These are phyloP conservation scores for Cyclocybe cylindracea DNA, from an alignment of 768 basidiomycete species.

Conservation along the genomic window DNA sequence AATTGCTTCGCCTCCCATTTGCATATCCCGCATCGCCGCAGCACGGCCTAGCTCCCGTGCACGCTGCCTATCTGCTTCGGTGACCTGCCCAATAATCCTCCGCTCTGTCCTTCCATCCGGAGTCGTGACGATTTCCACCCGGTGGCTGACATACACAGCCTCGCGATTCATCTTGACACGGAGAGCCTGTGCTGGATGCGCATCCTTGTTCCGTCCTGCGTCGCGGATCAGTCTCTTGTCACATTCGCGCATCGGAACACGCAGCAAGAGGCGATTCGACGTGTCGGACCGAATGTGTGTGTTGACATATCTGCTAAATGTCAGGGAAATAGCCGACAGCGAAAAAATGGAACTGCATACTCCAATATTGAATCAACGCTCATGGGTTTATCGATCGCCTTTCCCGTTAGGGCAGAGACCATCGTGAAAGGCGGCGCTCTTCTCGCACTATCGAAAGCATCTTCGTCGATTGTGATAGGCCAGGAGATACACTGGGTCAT, in stretches of 20 bases:
- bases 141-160: constrained; percentile 16
- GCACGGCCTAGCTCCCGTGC: background rate
- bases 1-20: constrained; percentile 5
- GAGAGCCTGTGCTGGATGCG: constrained; percentile 9
- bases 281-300: constrained; percentile 19
- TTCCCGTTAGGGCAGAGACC: constrained; percentile 15
- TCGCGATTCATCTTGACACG: constrained; percentile 16
- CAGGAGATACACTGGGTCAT: constrained; percentile 16
- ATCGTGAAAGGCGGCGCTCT: constrained; percentile 11
- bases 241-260: constrained; percentile 12
- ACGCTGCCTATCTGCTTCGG: too few relatives aligned
- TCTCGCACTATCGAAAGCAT: constrained; percentile 12
- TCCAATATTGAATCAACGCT: constrained; percentile 14
- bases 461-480: constrained; percentile 11
- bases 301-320: constrained; percentile 16
- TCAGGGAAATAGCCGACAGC: background rate
- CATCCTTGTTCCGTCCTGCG: constrained; percentile 8
- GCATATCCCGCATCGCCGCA: background rate
- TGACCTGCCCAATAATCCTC: background rate
- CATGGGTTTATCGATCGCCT: constrained; percentile 11
- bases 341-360: constrained; percentile 1
- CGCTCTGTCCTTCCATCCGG: too few relatives aligned
- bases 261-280: constrained; percentile 11
- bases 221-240: constrained; percentile 20
- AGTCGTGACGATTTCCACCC: background rate